phyloP scores from a whole-genome alignment of 2,329 filamentous ascomycete genomes.

The Sphaerulina musiva region DNA sequence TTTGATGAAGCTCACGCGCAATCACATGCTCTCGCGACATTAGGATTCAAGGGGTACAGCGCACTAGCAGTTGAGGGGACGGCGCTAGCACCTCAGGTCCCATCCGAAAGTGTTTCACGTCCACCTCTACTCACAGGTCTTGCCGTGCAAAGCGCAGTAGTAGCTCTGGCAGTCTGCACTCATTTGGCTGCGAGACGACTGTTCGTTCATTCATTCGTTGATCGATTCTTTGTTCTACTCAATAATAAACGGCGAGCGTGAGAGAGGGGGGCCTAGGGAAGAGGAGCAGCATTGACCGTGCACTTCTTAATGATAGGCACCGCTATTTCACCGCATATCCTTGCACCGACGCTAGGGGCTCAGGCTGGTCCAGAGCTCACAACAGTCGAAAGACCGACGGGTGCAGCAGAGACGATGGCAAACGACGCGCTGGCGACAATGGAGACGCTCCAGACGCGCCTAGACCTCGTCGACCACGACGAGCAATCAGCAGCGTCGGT shows the following conservation, averaged over 20 bases:
- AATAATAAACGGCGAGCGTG: neutral
- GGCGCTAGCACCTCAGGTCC: neutral
- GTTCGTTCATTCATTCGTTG: neutral
- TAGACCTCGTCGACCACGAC: neutral
- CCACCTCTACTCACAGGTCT: neutral
- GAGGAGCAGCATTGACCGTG: neutral
- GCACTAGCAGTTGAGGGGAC: neutral
- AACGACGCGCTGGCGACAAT: neutral
- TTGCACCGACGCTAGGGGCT: slow-evolving; percentile 6
- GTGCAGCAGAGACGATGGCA: neutral
- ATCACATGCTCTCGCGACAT: neutral
- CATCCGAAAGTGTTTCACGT: neutral
- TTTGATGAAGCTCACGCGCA: slow-evolving; percentile 1
- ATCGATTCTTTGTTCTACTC: neutral
- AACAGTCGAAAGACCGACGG: neutral
- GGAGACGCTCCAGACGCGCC: neutral
- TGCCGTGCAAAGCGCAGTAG: neutral
- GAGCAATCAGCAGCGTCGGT: neutral
- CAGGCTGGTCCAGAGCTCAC: slow-evolving; percentile 8
- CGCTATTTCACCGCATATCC: neutral
- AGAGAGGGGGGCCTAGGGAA: neutral
- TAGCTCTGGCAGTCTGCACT: slow-evolving; percentile 3
- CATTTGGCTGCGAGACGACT: slow-evolving; percentile 1
- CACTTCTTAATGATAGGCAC: no score
- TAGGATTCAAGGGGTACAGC: neutral